Base-by-base conservation (phyloP, 139 green algal species). In the Chlorokybus atmophyticus region DNA sequence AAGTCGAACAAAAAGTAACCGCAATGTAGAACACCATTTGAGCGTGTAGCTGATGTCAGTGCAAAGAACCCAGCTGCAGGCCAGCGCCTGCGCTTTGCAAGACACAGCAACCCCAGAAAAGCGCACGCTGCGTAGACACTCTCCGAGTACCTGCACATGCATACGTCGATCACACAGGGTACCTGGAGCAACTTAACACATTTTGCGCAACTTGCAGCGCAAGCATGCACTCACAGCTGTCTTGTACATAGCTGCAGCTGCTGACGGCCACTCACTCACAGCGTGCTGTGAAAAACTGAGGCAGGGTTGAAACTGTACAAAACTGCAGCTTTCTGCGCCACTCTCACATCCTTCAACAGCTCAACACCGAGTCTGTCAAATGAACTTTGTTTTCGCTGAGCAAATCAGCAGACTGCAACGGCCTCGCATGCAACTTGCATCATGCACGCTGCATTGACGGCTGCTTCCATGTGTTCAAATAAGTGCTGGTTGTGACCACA, bases 301-400 rank as follows among this genome's bases (percentile, higher is more conserved):
- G 87, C 83, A 23, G 88, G 85, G 42, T 79, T 85, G 24, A 82
- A 50, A 32, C 75, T 70, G 62, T 85, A 90, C 14, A 94, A 40
- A 14, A 93, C 52, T 23, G 71, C 55, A 7, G 87, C 70, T 0
- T 66, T 21, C 1, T 54, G 52, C 10, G 80, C 70, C 2, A 83
- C 31, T 2, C 26, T 32, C 2, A 50, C 29, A 50, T 86, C 56
- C 0, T 62, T 21, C 24, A 84, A 52, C 24, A 85, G 23, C 0
- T 17, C 2, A 30, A 56, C 3, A 1, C 68, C 75, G 29, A 85
- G 56, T 40, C 49, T 66, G 27, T n/a, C n/a, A n/a, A n/a, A n/a
- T n/a, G n/a, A n/a, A n/a, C n/a, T n/a, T n/a, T n/a, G n/a, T n/a
- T n/a, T n/a, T n/a, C n/a, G n/a, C n/a, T n/a, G n/a, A n/a, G n/a